phyloP scores from a whole-genome alignment of 192 early-diverging fungal genomes.

The Dissophora ornata region DNA sequence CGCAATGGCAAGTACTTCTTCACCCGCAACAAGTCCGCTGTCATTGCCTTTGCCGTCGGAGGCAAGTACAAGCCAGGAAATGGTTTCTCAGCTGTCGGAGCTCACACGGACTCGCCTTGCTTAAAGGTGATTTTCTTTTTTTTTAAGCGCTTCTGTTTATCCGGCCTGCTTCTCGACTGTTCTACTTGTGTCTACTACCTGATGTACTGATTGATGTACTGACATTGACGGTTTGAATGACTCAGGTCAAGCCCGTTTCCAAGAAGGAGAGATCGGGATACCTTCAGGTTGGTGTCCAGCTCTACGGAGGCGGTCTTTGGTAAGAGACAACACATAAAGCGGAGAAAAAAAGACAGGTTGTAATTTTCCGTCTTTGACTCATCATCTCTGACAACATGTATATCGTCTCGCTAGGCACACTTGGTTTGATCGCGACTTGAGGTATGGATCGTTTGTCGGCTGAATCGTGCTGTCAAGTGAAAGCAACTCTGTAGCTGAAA shows the following conservation, averaged over 20 bases:
- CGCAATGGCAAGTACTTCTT: constrained; percentile 95
- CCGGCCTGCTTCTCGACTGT: too few relatives aligned
- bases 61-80: constrained; percentile 85
- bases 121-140: constrained; percentile 77
- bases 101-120: constrained; percentile 98
- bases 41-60: constrained; percentile 95
- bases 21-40: constrained; percentile 89
- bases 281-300: constrained; percentile 90
- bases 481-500: too few relatives aligned
- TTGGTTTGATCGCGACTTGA: constrained; percentile 99
- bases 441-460: constrained; percentile 32
- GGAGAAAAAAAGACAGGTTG: too few relatives aligned
- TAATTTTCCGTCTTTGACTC: not conserved
- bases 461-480: not conserved
- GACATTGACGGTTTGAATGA: too few relatives aligned
- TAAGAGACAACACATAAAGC: not conserved
- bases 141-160: too few relatives aligned
- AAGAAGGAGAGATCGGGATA: constrained; percentile 90
- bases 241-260: constrained; percentile 91
- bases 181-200: too few relatives aligned
- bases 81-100: constrained; percentile 91
- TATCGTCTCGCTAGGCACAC: constrained; percentile 75
- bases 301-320: constrained; percentile 98
- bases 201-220: too few relatives aligned
- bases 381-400: not conserved